phyloP scores from a whole-genome alignment of 1,284 basidiomycete genomes.

The Ustilago curta region DNA sequence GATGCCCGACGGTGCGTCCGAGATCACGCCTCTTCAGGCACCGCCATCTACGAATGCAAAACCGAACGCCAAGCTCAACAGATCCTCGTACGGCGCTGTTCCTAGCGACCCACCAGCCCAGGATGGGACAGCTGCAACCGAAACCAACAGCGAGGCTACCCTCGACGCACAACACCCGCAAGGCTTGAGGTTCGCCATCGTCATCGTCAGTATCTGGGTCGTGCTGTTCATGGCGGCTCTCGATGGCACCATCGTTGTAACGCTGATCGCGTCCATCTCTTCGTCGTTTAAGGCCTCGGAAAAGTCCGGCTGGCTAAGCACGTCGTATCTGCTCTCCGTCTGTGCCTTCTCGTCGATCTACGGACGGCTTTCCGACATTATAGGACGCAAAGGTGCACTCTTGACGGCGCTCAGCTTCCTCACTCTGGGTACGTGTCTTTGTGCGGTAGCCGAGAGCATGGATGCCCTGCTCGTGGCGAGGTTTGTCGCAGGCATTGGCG shows the following conservation, averaged over 20 bases:
- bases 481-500: conserved; percentile 71
- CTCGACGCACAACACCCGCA: conserved; percentile 9
- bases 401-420: conserved; percentile 64
- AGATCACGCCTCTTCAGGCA: conserved; percentile 26
- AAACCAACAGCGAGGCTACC: neutral
- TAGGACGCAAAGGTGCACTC: conserved; percentile 64
- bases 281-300: conserved; percentile 66
- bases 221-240: conserved; percentile 64
- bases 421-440: conserved; percentile 61
- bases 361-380: conserved; percentile 64
- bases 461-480: conserved; percentile 63
- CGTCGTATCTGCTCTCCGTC: conserved; percentile 65
- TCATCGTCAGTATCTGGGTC: conserved; percentile 64
- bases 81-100: conserved; percentile 20
- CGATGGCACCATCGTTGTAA: conserved; percentile 67
- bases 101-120: neutral
- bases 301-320: conserved; percentile 65
- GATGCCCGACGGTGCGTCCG: conserved; percentile 29
- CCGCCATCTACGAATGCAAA: neutral
- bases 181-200: conserved; percentile 56
- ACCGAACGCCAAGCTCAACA: neutral
- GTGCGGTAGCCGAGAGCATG: conserved; percentile 59
- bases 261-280: conserved; percentile 62
- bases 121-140: conserved; percentile 8
- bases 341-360: conserved; percentile 67